Percentiles rank a stretch among this genome's conserved stretches.
These are phyloP conservation scores for Leccinum subgranulosum DNA, from an alignment of 768 basidiomycete genomes.

Conservation along the genomic window DNA sequence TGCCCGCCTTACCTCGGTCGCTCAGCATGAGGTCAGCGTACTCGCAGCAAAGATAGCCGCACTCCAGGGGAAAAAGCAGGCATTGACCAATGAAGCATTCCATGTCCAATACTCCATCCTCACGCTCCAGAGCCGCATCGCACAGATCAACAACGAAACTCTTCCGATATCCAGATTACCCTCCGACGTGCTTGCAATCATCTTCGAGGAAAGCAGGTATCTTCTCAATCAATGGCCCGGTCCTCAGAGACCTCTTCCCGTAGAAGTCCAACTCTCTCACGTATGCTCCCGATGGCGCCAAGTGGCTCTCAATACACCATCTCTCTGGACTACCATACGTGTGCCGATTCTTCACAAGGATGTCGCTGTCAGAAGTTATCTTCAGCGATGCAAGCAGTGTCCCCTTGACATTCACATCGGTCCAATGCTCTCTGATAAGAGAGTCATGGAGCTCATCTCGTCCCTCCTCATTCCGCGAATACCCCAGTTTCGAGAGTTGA, in stretches of 20 bases:
- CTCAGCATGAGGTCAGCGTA: slow-evolving; percentile 25
- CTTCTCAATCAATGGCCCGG: slow-evolving; percentile 27
- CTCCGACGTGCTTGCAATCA: slow-evolving; percentile 33
- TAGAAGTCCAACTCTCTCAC: slow-evolving; percentile 35
- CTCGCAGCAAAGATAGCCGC: slow-evolving; percentile 20
- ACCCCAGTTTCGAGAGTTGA: slow-evolving; percentile 30
- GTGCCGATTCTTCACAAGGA: slow-evolving; percentile 30
- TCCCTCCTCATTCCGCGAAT: slow-evolving; percentile 29
- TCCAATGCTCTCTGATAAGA: slow-evolving; percentile 25
- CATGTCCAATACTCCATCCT: slow-evolving; percentile 27
- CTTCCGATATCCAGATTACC: slow-evolving; percentile 30
- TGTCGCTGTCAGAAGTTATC: slow-evolving; percentile 26
- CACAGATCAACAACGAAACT: slow-evolving; percentile 30
- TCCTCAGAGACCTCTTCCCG: slow-evolving; percentile 28
- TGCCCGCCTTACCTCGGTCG: slow-evolving; percentile 16
- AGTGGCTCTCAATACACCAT: slow-evolving; percentile 33
- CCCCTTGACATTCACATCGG: slow-evolving; percentile 32
- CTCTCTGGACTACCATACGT: slow-evolving; percentile 35
- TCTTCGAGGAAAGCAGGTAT: slow-evolving; percentile 31
- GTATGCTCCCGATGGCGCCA: slow-evolving; percentile 36
- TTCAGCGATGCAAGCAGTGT: slow-evolving; percentile 31
- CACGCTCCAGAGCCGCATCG: slow-evolving; percentile 30
- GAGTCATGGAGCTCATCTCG: slow-evolving; percentile 24
- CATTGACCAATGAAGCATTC: slow-evolving; percentile 22
- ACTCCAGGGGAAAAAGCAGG: slow-evolving; percentile 23